A percentile compares a stretch with the other conserved stretches of the same genome.
Evolutionary conservation across 2,329 filamentous ascomycete species (phyloP).

Genomic region (Pseudomassariella vexata): DNA sequence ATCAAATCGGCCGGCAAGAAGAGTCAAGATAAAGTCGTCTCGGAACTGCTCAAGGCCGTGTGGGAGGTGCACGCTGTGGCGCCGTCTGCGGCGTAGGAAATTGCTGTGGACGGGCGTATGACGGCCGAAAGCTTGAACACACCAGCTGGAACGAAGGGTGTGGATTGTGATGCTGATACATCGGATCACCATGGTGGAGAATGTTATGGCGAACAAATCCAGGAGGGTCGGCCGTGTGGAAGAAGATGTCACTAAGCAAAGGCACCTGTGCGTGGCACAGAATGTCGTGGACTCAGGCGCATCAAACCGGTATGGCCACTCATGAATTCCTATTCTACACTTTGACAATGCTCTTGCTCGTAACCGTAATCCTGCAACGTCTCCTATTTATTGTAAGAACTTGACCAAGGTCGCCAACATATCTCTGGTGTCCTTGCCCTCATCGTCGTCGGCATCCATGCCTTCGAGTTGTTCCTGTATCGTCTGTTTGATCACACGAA

Average conservation of each 20-base stretch:
- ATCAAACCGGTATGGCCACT: no score
- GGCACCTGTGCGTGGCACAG: no score
- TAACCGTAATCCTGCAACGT: neutral
- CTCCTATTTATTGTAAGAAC: constrained; percentile 32
- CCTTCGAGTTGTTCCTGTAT: constrained; percentile 55
- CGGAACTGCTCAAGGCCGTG: constrained; percentile 79
- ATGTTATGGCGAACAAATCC: no score
- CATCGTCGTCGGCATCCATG: constrained; percentile 44
- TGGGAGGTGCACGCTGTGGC: constrained; percentile 72
- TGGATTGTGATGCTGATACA: no score
- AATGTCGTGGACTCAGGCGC: no score
- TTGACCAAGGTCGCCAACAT: constrained; percentile 49
- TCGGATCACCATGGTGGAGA: no score
- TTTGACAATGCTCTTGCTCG: neutral
- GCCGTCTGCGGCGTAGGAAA: constrained; percentile 22
- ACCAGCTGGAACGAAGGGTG: no score
- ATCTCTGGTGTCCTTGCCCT: constrained; percentile 51
- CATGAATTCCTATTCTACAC: no score
- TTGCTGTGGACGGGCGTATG: no score
- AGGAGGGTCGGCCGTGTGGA: no score
- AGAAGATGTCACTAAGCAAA: no score
- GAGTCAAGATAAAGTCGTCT: constrained; percentile 72
- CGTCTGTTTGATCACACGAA: constrained; percentile 59
- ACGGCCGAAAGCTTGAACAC: no score
- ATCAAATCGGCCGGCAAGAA: constrained; percentile 78